Conservation (phyloP, 225 moss, liverwort and hornwort genomes). For the Marchantia paleacea region DNA sequence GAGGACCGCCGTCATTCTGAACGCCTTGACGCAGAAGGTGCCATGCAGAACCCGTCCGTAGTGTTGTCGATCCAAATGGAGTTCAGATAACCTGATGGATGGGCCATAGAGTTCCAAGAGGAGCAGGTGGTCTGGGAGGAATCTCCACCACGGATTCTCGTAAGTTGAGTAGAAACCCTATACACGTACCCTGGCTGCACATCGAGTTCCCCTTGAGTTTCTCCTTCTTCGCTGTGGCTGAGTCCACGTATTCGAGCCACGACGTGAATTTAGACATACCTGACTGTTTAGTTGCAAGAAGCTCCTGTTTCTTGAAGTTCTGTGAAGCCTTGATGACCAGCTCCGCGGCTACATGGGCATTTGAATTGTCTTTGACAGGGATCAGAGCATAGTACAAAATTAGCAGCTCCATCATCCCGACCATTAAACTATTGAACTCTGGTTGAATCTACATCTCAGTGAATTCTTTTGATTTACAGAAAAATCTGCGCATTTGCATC, state of each 20-base stretch:
- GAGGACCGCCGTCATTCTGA: conserved; percentile 32
- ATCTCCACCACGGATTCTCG: conserved; percentile 35
- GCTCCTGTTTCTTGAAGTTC: conserved; percentile 23
- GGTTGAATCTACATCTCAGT: neutral
- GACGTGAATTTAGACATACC: conserved; percentile 24
- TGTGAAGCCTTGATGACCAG: conserved; percentile 28
- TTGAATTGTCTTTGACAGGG: conserved; percentile 9
- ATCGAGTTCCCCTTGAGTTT: neutral
- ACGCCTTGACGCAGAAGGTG: conserved; percentile 25
- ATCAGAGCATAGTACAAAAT: conserved; percentile 26
- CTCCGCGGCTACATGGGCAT: conserved; percentile 15
- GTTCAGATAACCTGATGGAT: conserved; percentile 23
- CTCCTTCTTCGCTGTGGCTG: conserved; percentile 6
- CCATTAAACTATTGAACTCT: conserved; percentile 24
- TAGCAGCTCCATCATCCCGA: conserved; percentile 34
- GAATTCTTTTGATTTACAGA: no score
- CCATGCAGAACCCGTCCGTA: conserved; percentile 34
- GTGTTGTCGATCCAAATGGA: conserved; percentile 25
- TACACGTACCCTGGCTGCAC: neutral
- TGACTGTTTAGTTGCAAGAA: conserved; percentile 22
- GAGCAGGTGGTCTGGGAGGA: conserved; percentile 29
- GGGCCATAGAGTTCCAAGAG: conserved; percentile 23
- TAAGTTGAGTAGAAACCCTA: conserved; percentile 25
- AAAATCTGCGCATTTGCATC: no score
- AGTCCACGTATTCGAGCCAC: conserved; percentile 21